Percentiles rank a stretch among this genome's conserved stretches.
Evolutionary conservation across 2,329 filamentous ascomycete genomes (phyloP).

Genomic region (Neonectria sp.): DNA sequence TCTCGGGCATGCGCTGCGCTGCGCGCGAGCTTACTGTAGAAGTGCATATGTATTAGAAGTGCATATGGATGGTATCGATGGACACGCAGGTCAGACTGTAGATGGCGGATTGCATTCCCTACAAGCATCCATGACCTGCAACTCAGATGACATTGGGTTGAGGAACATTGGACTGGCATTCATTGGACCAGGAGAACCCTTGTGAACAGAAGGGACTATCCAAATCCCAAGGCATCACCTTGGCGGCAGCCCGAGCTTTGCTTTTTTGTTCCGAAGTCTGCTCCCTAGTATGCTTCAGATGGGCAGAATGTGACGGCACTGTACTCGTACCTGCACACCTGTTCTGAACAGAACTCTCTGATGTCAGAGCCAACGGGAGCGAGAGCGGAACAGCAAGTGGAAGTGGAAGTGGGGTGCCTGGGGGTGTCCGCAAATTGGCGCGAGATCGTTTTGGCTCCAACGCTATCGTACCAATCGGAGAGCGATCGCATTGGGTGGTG

Average conservation of each 20-base stretch:
- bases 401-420: constrained; percentile 35
- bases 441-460: constrained; percentile 36
- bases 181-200: not conserved
- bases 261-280: constrained; percentile 11
- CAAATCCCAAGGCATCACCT: constrained; percentile 5
- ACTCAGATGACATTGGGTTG: constrained; percentile 18
- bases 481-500: constrained; percentile 49
- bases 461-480: constrained; percentile 54
- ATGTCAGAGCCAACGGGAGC: constrained; percentile 2
- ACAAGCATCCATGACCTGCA: constrained; percentile 6
- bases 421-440: constrained; percentile 43
- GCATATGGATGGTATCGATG: not conserved
- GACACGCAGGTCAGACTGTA: not conserved
- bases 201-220: constrained; percentile 13
- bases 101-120: constrained; percentile 14
- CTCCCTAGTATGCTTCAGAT: not conserved
- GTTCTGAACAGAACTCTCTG: constrained; percentile 1
- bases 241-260: constrained; percentile 2
- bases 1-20: not conserved
- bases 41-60: not conserved
- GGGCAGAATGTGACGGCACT: constrained; percentile 1
- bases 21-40: not conserved
- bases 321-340: constrained; percentile 5
- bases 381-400: constrained; percentile 20
- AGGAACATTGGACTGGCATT: constrained; percentile 10